Conservation (phyloP, 1,139 yeast genomes). For the Debaryomyces nepalensis region DNA sequence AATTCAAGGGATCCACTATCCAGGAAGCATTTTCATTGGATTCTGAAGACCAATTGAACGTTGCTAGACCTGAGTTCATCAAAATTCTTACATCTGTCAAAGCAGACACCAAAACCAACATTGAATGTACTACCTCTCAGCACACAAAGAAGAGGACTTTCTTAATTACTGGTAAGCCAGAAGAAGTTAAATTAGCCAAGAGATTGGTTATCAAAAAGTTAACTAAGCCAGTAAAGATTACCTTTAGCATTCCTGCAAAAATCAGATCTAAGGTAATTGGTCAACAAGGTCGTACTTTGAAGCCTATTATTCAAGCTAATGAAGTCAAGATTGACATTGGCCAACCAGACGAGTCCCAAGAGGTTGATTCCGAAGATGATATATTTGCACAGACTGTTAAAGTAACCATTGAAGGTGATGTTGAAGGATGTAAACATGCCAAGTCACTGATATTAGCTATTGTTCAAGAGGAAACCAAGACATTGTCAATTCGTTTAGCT, state of each 20-base stretch:
- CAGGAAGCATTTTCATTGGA: slow-evolving; percentile 79
- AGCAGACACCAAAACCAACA: slow-evolving; percentile 63
- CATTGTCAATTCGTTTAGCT: slow-evolving; percentile 51
- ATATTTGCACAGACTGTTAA: slow-evolving; percentile 58
- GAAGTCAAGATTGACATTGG: slow-evolving; percentile 80
- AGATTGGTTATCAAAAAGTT: slow-evolving; percentile 76
- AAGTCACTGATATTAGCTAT: slow-evolving; percentile 70
- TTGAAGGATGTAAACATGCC: slow-evolving; percentile 80
- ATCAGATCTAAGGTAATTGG: slow-evolving; percentile 87
- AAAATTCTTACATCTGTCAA: slow-evolving; percentile 67
- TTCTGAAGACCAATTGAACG: slow-evolving; percentile 65
- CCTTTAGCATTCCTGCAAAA: slow-evolving; percentile 74
- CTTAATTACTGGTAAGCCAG: slow-evolving; percentile 77
- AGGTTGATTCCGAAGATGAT: slow-evolving; percentile 42
- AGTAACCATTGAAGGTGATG: slow-evolving; percentile 81
- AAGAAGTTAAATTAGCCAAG: slow-evolving; percentile 71
- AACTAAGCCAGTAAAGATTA: slow-evolving; percentile 70
- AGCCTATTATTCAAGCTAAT: slow-evolving; percentile 73
- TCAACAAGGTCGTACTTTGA: slow-evolving; percentile 80
- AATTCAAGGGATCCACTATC: slow-evolving; percentile 45
- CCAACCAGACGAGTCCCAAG: slow-evolving; percentile 35
- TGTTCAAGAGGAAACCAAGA: slow-evolving; percentile 75
- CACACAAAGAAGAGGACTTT: slow-evolving; percentile 83
- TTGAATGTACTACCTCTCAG: slow-evolving; percentile 84
- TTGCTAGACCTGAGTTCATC: slow-evolving; percentile 66